Conservation (phyloP, 192 early-diverging fungal genomes). For the Linnemannia schmuckeri region DNA sequence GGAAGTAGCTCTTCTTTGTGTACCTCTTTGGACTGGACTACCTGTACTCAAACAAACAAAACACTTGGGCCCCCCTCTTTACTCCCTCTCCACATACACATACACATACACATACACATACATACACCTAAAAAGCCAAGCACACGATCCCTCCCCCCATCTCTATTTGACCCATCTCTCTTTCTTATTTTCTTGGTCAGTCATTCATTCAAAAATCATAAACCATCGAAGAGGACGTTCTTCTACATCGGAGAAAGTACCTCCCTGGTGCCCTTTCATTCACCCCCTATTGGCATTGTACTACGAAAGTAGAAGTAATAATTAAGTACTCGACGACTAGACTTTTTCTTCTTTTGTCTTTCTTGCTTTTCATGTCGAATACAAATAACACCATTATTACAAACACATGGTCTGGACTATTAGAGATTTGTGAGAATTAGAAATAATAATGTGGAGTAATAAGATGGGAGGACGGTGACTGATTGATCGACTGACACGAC, state of each 20-base stretch:
- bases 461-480: background rate
- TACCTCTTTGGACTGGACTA: background rate
- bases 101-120: background rate
- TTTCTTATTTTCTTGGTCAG: background rate
- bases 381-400: background rate
- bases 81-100: background rate
- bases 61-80: background rate
- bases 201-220: background rate
- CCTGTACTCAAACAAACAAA: background rate
- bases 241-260: background rate
- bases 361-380: background rate
- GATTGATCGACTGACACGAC: background rate
- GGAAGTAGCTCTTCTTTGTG: background rate
- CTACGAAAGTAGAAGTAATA: background rate
- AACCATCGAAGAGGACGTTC: slow-evolving; percentile 3
- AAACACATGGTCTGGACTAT: background rate
- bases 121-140: background rate
- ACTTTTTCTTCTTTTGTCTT: background rate
- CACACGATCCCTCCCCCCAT: background rate
- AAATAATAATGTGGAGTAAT: background rate
- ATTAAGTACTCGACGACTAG: background rate
- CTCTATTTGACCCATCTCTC: background rate
- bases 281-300: background rate
- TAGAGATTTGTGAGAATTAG: background rate
- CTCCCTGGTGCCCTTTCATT: background rate